Percentiles rank a stretch among this genome's conserved stretches.
phyloP scores from a whole-genome alignment of 108 stramenopile genomes.

The Cylindrotheca fusiformis region DNA sequence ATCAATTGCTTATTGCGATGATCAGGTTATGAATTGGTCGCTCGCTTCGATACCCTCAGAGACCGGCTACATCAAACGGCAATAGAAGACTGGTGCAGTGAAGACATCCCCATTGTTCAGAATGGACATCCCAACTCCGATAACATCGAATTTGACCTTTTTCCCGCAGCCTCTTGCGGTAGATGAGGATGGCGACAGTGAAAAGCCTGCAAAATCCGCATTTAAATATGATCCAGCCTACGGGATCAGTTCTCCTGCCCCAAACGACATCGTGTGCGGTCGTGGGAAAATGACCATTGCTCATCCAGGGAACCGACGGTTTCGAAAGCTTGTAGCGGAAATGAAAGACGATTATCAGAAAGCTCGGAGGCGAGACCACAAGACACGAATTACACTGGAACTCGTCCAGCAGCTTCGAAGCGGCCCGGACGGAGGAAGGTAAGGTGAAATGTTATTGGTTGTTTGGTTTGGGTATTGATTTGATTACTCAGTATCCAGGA shows the following conservation, averaged over 20 bases:
- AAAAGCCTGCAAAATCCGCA: no score
- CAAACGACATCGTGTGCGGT: constrained; percentile 42
- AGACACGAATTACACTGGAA: constrained; percentile 39
- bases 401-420: constrained; percentile 26
- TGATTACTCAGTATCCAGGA: neutral
- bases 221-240: neutral
- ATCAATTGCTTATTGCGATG: no score
- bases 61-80: no score
- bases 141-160: no score
- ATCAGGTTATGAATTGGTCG: no score
- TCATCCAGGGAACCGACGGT: constrained; percentile 40
- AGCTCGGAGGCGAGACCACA: constrained; percentile 34
- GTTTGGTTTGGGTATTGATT: neutral
- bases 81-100: no score
- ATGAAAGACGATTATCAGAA: constrained; percentile 32
- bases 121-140: no score
- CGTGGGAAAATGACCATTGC: constrained; percentile 28
- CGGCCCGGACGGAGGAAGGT: constrained; percentile 13
- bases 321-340: constrained; percentile 31
- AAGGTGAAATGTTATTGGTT: neutral
- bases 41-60: no score
- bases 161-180: no score
- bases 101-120: no score
- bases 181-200: no score
- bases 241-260: constrained; percentile 12